Evolutionary conservation across 768 basidiomycete species (phyloP).

Genomic region (Suillus decipiens): DNA sequence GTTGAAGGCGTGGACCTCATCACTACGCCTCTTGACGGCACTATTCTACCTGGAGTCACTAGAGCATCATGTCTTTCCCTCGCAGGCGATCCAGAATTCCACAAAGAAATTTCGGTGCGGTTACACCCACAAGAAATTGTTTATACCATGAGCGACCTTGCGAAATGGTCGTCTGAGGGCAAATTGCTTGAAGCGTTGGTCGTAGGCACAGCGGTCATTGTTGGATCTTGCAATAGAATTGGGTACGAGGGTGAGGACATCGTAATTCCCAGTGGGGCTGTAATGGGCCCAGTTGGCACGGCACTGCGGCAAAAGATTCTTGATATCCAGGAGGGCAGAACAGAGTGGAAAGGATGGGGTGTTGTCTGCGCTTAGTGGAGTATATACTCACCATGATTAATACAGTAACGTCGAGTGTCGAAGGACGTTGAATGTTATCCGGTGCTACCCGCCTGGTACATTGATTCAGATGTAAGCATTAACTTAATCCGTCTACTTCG

Average conservation of each 20-base stretch:
- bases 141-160: conserved; percentile 67
- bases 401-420: too few species aligned
- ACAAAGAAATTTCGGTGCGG: conserved; percentile 21
- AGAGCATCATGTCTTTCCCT: conserved; percentile 82
- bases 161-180: conserved; percentile 52
- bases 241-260: conserved; percentile 71
- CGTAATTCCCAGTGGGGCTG: conserved; percentile 51
- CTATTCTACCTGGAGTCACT: conserved; percentile 92
- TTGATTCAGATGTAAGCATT: too few species aligned
- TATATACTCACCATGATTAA: too few species aligned
- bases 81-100: conserved; percentile 60
- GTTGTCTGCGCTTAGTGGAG: conserved; percentile 35
- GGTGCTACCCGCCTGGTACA: too few species aligned
- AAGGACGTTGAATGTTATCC: too few species aligned
- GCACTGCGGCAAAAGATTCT: conserved; percentile 73
- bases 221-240: conserved; percentile 70
- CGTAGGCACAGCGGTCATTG: conserved; percentile 81
- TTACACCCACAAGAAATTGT: conserved; percentile 55
- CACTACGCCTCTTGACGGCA: conserved; percentile 88
- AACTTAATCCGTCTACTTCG: too few species aligned
- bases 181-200: conserved; percentile 81
- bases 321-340: conserved; percentile 72
- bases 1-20: conserved; percentile 71
- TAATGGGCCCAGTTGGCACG: conserved; percentile 59
- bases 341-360: conserved; percentile 66